These are phyloP conservation scores for Plectosphaerella cucumerina DNA, from an alignment of 2,329 filamentous ascomycete genomes.

Conservation along the genomic window DNA sequence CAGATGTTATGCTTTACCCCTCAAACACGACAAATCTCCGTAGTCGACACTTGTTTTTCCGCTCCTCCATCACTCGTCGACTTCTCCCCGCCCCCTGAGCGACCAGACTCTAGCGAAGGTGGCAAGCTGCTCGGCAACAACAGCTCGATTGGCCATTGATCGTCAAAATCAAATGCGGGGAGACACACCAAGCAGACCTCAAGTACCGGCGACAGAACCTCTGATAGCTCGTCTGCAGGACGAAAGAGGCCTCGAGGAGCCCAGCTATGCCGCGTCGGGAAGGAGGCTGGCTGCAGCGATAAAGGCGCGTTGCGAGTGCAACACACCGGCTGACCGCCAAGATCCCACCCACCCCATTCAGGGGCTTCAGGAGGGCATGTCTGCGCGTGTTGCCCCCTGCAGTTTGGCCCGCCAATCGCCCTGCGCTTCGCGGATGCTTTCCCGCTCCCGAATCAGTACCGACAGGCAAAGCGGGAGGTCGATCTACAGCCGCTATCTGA, in stretches of 20 bases:
- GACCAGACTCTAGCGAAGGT: too few relatives aligned
- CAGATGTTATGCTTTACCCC: too few relatives aligned
- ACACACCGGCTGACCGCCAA: neutral
- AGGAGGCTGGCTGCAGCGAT: neutral
- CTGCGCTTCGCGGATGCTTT: neutral
- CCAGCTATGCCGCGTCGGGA: neutral
- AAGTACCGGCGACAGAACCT: too few relatives aligned
- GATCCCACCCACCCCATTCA: too few relatives aligned
- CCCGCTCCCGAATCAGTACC: neutral
- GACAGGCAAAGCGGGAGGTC: neutral
- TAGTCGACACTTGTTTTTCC: too few relatives aligned
- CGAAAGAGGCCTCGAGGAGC: neutral
- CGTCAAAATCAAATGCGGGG: neutral
- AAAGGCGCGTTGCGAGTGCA: neutral
- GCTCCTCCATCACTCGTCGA: too few relatives aligned
- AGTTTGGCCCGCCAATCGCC: too few relatives aligned
- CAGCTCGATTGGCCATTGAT: neutral
- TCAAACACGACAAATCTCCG: too few relatives aligned
- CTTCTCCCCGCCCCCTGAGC: too few relatives aligned
- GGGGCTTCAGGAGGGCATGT: neutral
- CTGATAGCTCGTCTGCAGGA: neutral
- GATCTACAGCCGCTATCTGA: neutral
- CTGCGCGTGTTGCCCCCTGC: neutral
- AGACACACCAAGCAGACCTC: too few relatives aligned
- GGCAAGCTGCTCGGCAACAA: neutral